Conservation (phyloP, 2,329 filamentous ascomycete genomes). For the Fusarium foetens region DNA sequence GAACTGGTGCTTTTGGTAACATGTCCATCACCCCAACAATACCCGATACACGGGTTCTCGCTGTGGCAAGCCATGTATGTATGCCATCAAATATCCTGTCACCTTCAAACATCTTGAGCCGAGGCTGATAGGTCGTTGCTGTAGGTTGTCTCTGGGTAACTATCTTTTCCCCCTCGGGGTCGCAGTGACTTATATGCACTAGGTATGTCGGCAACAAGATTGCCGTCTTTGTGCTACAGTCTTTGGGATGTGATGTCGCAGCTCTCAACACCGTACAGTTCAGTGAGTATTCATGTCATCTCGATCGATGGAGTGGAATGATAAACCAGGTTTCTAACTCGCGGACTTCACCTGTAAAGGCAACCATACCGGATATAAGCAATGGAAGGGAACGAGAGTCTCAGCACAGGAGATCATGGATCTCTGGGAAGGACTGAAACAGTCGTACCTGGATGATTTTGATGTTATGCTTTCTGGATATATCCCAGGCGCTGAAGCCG, state of each 20-base stretch:
- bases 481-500: slow-evolving; percentile 85
- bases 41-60: slow-evolving; percentile 76
- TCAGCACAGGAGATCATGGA: slow-evolving; percentile 84
- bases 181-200: slow-evolving; percentile 23
- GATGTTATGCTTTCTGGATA: slow-evolving; percentile 96
- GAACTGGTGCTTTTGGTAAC: neutral
- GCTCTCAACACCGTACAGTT: slow-evolving; percentile 97
- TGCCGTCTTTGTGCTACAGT: slow-evolving; percentile 93
- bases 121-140: slow-evolving; percentile 21
- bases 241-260: slow-evolving; percentile 91
- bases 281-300: slow-evolving; percentile 68
- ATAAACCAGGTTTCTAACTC: slow-evolving; percentile 10
- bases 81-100: slow-evolving; percentile 46
- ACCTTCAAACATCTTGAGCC: neutral
- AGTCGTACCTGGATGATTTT: slow-evolving; percentile 87
- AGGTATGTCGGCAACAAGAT: slow-evolving; percentile 99
- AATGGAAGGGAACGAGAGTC: slow-evolving; percentile 85
- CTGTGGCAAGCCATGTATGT: slow-evolving; percentile 98
- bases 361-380: slow-evolving; percentile 93
- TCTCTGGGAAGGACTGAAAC: slow-evolving; percentile 84
- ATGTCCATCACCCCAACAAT: slow-evolving; percentile 48
- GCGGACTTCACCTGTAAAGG: slow-evolving; percentile 61
- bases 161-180: neutral
- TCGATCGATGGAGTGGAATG: neutral
- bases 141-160: slow-evolving; percentile 46